A percentile compares a stretch with the other conserved stretches of the same genome.
Conservation (phyloP, 352 stramenopile genomes). For the Pythium apleroticum region DNA sequence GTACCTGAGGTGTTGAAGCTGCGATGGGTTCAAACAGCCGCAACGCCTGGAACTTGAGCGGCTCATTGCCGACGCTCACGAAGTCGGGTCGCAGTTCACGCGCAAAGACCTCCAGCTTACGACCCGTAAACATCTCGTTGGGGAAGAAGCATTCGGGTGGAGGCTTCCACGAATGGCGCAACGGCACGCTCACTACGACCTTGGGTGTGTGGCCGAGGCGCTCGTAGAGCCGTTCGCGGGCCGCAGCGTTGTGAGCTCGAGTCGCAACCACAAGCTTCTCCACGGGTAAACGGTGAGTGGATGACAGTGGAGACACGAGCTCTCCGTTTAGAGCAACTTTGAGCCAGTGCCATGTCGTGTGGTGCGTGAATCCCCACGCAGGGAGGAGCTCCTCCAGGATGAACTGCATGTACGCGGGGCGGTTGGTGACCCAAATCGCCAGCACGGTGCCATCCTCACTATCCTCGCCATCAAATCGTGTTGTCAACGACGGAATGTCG, state of each 20-base stretch:
- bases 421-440: conserved; percentile 77
- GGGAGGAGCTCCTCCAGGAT: conserved; percentile 58
- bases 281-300: conserved; percentile 60
- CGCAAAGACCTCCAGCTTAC: conserved; percentile 65
- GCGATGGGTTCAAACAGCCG: conserved; percentile 5
- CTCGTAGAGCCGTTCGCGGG: conserved; percentile 21
- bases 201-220: conserved; percentile 35
- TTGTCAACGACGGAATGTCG: conserved; percentile 25
- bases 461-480: conserved; percentile 10
- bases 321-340: conserved; percentile 59
- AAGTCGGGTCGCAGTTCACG: conserved; percentile 61
- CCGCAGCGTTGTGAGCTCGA: conserved; percentile 27
- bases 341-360: conserved; percentile 76
- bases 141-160: conserved; percentile 61
- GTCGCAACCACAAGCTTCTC: conserved; percentile 66
- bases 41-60: conserved; percentile 25
- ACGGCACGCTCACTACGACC: conserved; percentile 62
- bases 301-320: conserved; percentile 58
- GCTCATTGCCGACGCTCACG: conserved; percentile 69
- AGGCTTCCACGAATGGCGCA: conserved; percentile 80
- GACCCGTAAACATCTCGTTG: neutral
- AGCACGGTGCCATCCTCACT: conserved; percentile 49
- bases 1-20: conserved; percentile 24
- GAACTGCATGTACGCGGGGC: conserved; percentile 54
- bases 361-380: conserved; percentile 54